phyloP scores from a whole-genome alignment of 83 land plant species.

The Picea abies region DNA sequence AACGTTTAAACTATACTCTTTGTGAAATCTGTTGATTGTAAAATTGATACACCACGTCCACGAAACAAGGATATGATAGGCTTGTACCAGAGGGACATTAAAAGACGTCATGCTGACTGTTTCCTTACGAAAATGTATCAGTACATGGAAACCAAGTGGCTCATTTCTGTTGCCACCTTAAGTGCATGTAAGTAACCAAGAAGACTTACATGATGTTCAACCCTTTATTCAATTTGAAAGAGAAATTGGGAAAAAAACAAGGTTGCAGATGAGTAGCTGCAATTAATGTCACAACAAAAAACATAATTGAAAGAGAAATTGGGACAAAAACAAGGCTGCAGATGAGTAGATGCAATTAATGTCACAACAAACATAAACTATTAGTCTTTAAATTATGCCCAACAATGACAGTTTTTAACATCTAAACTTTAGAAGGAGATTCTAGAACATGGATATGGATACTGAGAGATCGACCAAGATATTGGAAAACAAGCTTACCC shows the following conservation, averaged over 20 bases:
- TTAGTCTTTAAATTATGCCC: neutral
- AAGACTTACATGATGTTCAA: neutral
- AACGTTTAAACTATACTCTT: too few species aligned
- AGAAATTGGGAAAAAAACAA: neutral
- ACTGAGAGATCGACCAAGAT: neutral
- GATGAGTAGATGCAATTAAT: neutral
- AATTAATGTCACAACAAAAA: too few species aligned
- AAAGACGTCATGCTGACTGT: too few species aligned
- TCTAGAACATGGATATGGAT: neutral
- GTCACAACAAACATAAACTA: neutral
- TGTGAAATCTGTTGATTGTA: too few species aligned
- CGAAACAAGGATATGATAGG: too few species aligned
- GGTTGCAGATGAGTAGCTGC: too few species aligned
- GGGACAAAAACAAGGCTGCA: neutral
- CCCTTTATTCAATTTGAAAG: neutral
- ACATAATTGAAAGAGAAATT: too few species aligned
- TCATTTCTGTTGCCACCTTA: neutral
- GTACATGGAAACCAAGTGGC: neutral
- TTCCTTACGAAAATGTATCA: too few species aligned
- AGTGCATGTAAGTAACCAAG: neutral
- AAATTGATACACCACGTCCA: too few species aligned
- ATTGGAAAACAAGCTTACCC: constrained; percentile 26
- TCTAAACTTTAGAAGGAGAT: neutral
- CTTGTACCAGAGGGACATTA: too few species aligned
- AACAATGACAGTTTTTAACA: neutral